phyloP scores from a whole-genome alignment of 2,329 filamentous ascomycete species.

The Colletotrichum trifolii region DNA sequence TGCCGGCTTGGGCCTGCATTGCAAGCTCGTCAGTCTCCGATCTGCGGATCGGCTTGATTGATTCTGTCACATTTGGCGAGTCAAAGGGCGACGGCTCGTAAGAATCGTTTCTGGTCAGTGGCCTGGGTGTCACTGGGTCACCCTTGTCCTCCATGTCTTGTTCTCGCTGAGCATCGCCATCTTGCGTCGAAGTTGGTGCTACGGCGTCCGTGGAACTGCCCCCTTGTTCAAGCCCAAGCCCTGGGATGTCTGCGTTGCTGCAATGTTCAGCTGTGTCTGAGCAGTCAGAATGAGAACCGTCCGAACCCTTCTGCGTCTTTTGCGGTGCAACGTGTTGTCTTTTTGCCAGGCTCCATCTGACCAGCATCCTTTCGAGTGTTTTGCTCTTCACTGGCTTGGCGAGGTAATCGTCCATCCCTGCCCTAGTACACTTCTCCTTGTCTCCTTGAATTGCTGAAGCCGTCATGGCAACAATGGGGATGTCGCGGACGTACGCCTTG shows the following conservation, averaged over 20 bases:
- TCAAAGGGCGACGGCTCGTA: conserved; percentile 57
- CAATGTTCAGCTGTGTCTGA: conserved; percentile 58
- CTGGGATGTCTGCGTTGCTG: conserved; percentile 53
- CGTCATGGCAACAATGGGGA: conserved; percentile 86
- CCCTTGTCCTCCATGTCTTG: conserved; percentile 21
- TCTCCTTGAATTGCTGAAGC: conserved; percentile 83
- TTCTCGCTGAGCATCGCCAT: not conserved
- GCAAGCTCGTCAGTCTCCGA: conserved; percentile 54
- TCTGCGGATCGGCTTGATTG: conserved; percentile 45
- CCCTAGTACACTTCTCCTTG: conserved; percentile 76
- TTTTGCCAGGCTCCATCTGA: conserved; percentile 69
- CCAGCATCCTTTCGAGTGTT: conserved; percentile 75
- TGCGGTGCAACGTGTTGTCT: conserved; percentile 38
- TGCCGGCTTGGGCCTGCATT: conserved; percentile 57
- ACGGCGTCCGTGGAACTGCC: not conserved
- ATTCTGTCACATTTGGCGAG: conserved; percentile 45
- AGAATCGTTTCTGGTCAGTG: conserved; percentile 50
- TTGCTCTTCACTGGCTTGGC: conserved; percentile 78
- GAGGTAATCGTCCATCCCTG: conserved; percentile 82
- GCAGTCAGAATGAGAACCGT: conserved; percentile 52
- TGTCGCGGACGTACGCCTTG: conserved; percentile 66
- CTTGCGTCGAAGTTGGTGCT: not conserved
- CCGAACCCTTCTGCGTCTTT: conserved; percentile 31
- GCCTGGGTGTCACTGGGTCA: conserved; percentile 54
- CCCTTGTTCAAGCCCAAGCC: conserved; percentile 39